phyloP scores from a whole-genome alignment of 2,329 filamentous ascomycete species.

The Mollisia scopiformis region DNA sequence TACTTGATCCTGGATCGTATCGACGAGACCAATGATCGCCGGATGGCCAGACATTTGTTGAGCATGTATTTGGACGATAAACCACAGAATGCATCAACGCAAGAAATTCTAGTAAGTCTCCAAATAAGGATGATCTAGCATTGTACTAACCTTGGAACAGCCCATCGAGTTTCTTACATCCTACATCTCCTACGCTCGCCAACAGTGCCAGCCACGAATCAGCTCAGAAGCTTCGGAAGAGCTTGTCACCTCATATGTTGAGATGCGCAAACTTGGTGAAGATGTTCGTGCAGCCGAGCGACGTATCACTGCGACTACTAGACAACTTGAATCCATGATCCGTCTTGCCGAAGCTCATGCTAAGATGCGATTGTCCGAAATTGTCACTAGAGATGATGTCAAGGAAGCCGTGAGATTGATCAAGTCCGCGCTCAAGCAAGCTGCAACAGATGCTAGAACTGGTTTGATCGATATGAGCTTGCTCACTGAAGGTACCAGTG shows the following conservation, averaged over 20 bases:
- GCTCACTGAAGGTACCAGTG: slow-evolving; percentile 90
- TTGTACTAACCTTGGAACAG: slow-evolving; percentile 48
- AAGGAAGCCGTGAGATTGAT: slow-evolving; percentile 91
- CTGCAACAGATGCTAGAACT: slow-evolving; percentile 88
- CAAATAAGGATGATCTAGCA: too few species aligned
- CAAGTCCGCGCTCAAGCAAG: slow-evolving; percentile 91
- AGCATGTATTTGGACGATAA: slow-evolving; percentile 97
- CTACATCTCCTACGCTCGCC: slow-evolving; percentile 95
- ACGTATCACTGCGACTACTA: slow-evolving; percentile 95
- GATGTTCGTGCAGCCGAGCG: slow-evolving; percentile 87
- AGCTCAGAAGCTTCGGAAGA: slow-evolving; percentile 80
- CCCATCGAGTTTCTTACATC: slow-evolving; percentile 94
- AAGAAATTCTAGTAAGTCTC: slow-evolving; percentile 76
- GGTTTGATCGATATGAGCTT: slow-evolving; percentile 97
- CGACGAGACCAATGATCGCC: slow-evolving; percentile 86
- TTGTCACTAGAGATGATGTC: slow-evolving; percentile 82
- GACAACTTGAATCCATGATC: slow-evolving; percentile 98
- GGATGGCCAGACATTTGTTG: slow-evolving; percentile 87
- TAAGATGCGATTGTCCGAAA: slow-evolving; percentile 85
- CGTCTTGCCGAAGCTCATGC: slow-evolving; percentile 94
- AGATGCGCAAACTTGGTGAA: slow-evolving; percentile 91
- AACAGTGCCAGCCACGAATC: slow-evolving; percentile 81
- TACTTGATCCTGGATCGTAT: slow-evolving; percentile 95
- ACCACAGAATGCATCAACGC: slow-evolving; percentile 76
- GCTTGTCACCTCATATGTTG: slow-evolving; percentile 85